Conservation (phyloP, 441 rosid genomes). For the Syzygium malaccense region DNA sequence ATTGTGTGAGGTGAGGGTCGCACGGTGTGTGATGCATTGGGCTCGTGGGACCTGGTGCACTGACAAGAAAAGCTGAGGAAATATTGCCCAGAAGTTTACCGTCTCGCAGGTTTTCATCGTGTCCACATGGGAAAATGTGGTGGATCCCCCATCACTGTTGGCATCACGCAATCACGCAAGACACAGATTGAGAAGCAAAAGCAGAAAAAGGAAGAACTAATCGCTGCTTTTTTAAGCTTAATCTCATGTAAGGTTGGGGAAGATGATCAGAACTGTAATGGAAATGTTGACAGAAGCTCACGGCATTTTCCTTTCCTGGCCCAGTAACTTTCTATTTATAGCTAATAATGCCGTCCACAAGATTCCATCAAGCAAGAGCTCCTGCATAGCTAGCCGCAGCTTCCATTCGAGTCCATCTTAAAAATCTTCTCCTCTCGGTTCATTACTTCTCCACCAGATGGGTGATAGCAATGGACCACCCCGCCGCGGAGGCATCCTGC, state of each 20-base stretch:
- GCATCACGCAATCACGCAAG: neutral
- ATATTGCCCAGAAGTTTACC: neutral
- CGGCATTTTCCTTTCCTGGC: neutral
- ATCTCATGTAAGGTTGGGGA: neutral
- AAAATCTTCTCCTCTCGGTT: neutral
- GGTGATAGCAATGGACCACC: neutral
- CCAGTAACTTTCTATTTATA: neutral
- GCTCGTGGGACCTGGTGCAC: neutral
- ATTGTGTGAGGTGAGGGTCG: no score
- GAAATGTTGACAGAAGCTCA: neutral
- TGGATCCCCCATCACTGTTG: neutral
- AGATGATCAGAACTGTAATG: neutral
- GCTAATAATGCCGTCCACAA: neutral
- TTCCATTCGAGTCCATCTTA: neutral
- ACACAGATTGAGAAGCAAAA: neutral
- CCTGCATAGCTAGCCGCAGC: rapidly evolving
- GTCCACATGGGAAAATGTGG: neutral
- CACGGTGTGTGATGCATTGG: neutral
- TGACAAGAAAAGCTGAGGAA: neutral
- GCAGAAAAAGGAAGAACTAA: neutral
- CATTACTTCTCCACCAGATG: neutral
- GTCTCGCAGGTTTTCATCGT: neutral
- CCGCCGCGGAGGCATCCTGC: neutral
- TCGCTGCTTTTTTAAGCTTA: neutral
- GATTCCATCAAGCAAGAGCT: neutral